These are phyloP conservation scores for Solanum aculeatissimum DNA, from an alignment of 305 asterid genomes.

Conservation along the genomic window DNA sequence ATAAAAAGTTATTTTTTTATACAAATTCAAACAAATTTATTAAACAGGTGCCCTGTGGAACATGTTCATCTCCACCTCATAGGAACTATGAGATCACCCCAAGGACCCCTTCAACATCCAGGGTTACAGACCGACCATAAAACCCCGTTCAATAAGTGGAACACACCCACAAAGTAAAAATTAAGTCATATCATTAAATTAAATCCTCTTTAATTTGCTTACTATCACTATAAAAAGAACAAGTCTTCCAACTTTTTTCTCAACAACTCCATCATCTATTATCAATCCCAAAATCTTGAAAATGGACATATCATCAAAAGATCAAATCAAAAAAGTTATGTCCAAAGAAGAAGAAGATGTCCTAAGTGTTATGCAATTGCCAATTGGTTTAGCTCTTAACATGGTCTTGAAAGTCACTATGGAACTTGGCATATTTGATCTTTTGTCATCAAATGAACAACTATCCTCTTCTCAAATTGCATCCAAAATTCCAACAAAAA, in stretches of 20 bases:
- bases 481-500: neutral
- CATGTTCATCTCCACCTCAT: too few relatives aligned
- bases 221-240: neutral
- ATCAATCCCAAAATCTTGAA: neutral
- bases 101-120: too few relatives aligned
- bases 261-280: neutral
- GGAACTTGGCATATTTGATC: neutral
- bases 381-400: neutral
- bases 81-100: too few relatives aligned
- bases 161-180: too few relatives aligned
- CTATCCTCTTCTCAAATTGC: neutral
- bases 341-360: neutral
- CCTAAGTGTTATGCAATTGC: neutral
- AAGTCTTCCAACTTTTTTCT: neutral
- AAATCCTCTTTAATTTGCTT: neutral
- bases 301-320: neutral
- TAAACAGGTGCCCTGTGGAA: too few relatives aligned
- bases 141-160: too few relatives aligned
- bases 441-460: neutral
- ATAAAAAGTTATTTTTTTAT: neutral
- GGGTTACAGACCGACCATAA: too few relatives aligned
- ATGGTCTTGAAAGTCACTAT: constrained; percentile 1
- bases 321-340: neutral
- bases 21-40: neutral
- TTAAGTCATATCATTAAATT: neutral